Conservation (phyloP, 805 yeast genomes). For the Ogataea ramenticola region DNA sequence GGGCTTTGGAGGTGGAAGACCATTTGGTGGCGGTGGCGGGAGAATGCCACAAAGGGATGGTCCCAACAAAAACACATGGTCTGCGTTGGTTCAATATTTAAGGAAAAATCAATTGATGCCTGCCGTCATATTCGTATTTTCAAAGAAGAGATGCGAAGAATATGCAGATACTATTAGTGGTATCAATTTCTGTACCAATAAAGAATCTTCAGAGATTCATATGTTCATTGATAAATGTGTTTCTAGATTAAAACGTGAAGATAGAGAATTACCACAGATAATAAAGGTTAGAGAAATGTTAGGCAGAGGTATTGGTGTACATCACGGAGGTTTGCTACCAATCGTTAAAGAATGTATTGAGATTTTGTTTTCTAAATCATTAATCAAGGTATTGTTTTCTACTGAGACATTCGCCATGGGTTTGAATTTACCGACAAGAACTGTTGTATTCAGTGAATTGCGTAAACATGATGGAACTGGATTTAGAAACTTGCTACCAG, state of each 20-base stretch:
- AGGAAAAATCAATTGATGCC: conserved; percentile 71
- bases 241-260: conserved; percentile 81
- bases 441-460: conserved; percentile 82
- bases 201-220: conserved; percentile 84
- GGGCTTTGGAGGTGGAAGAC: conserved; percentile 20
- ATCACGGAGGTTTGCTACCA: conserved; percentile 90
- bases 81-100: conserved; percentile 61
- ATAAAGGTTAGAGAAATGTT: conserved; percentile 73
- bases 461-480: conserved; percentile 87
- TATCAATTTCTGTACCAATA: conserved; percentile 73
- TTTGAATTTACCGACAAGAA: conserved; percentile 89
- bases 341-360: conserved; percentile 92
- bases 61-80: conserved; percentile 78
- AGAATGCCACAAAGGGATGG: conserved; percentile 44
- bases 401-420: conserved; percentile 99
- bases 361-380: conserved; percentile 77
- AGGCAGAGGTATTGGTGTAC: conserved; percentile 90
- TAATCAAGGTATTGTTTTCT: conserved; percentile 88
- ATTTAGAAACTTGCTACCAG: conserved; percentile 79
- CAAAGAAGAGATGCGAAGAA: conserved; percentile 89
- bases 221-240: conserved; percentile 91
- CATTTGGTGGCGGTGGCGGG: conserved; percentile 14
- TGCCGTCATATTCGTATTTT: conserved; percentile 88
- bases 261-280: conserved; percentile 89
- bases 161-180: conserved; percentile 74